Conservation (phyloP, 495 filamentous ascomycete genomes). For the Aspergillus heteromorphus region DNA sequence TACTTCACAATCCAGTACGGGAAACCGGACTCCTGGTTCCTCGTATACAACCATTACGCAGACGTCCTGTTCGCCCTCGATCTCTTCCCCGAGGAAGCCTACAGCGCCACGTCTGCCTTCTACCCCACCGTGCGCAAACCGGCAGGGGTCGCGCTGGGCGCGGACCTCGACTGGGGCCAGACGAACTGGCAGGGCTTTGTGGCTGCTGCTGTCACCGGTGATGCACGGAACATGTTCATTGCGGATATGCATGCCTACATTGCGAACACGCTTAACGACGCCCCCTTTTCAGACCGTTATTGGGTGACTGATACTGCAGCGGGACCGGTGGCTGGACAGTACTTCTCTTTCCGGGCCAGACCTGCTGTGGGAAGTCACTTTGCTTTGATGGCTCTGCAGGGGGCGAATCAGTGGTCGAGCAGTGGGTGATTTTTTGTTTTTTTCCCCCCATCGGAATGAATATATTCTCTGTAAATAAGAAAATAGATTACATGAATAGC, state of each 20-base stretch:
- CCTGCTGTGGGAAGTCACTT: slow-evolving; percentile 42
- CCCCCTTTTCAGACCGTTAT: slow-evolving; percentile 36
- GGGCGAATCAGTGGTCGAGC: not conserved
- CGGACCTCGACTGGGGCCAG: slow-evolving; percentile 29
- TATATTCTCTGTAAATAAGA: too few species aligned
- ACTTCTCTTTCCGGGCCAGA: slow-evolving; percentile 29
- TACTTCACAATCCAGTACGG: slow-evolving; percentile 37
- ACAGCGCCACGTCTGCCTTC: slow-evolving; percentile 28
- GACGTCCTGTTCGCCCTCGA: slow-evolving; percentile 34
- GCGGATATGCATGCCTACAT: slow-evolving; percentile 34
- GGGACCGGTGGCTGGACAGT: slow-evolving; percentile 14
- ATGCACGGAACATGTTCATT: slow-evolving; percentile 22
- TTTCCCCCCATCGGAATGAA: too few species aligned
- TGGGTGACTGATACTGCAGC: slow-evolving; percentile 24
- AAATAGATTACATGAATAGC: too few species aligned
- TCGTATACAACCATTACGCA: slow-evolving; percentile 35
- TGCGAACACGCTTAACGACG: slow-evolving; percentile 32
- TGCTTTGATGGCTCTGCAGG: slow-evolving; percentile 28
- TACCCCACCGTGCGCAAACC: slow-evolving; percentile 25
- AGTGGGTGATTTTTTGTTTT: not conserved
- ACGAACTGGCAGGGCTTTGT: slow-evolving; percentile 35
- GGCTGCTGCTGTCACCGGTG: slow-evolving; percentile 22
- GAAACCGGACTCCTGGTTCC: slow-evolving; percentile 28
- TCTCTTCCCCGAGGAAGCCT: slow-evolving; percentile 29
- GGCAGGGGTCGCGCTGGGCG: slow-evolving; percentile 31